Conservation (phyloP, 257 asterid species). For the Knoxia roxburghii region DNA sequence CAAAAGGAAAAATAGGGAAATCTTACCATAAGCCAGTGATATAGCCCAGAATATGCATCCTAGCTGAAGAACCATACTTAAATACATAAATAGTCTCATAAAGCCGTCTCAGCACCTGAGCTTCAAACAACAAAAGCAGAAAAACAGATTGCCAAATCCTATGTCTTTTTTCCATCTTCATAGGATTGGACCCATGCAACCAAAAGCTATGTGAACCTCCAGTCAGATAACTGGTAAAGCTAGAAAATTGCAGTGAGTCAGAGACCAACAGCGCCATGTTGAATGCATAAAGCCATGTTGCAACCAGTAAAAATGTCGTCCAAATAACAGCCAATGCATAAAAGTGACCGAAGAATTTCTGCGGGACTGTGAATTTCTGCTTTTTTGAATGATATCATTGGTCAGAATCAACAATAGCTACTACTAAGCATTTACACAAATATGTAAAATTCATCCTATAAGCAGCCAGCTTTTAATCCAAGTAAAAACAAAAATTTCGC, state of each 20-base stretch:
- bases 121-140: slow-evolving; percentile 76
- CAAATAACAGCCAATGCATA: slow-evolving; percentile 60
- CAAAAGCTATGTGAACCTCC: slow-evolving; percentile 55
- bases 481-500: too few species aligned
- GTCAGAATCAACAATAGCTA: too few species aligned
- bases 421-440: too few species aligned
- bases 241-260: slow-evolving; percentile 40
- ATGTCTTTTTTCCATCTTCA: slow-evolving; percentile 30
- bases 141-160: slow-evolving; percentile 62
- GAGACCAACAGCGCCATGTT: slow-evolving; percentile 36
- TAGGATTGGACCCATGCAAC: slow-evolving; percentile 27
- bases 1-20: slow-evolving; percentile 3
- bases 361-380: slow-evolving; percentile 81
- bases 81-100: slow-evolving; percentile 67
- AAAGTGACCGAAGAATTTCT: slow-evolving; percentile 76
- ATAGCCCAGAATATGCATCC: slow-evolving; percentile 76
- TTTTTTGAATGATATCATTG: neutral
- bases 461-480: too few species aligned
- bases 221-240: slow-evolving; percentile 56
- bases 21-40: slow-evolving; percentile 72
- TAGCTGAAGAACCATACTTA: slow-evolving; percentile 77
- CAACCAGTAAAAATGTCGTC: slow-evolving; percentile 59
- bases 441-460: too few species aligned
- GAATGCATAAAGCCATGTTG: slow-evolving; percentile 68
- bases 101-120: slow-evolving; percentile 72